Conservation (phyloP, 108 stramenopile species). For the Nitzschia inconspicua region DNA sequence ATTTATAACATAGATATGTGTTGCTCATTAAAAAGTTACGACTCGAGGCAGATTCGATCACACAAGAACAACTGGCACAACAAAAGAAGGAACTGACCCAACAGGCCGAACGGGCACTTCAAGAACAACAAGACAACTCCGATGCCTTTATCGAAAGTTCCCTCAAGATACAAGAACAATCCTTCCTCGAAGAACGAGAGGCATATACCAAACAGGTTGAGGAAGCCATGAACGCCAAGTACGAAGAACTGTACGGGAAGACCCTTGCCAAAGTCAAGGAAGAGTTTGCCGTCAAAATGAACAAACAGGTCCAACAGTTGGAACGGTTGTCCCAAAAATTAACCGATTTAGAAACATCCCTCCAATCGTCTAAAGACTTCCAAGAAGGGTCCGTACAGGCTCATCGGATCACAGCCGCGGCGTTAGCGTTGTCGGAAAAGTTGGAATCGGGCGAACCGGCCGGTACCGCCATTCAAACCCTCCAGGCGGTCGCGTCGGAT, state of each 20-base stretch:
- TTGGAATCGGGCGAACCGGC: slow-evolving; percentile 58
- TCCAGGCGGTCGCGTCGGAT: slow-evolving; percentile 52
- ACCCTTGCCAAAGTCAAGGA: slow-evolving; percentile 40
- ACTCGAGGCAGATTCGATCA: slow-evolving; percentile 60
- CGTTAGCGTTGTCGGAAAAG: slow-evolving; percentile 67
- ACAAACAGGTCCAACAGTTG: slow-evolving; percentile 43
- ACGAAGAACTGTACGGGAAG: slow-evolving; percentile 45
- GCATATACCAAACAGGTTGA: slow-evolving; percentile 44
- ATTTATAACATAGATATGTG: slow-evolving; percentile 35
- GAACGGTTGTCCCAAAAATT: slow-evolving; percentile 52
- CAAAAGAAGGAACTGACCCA: slow-evolving; percentile 51
- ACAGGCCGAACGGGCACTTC: slow-evolving; percentile 44
- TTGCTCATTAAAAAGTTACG: slow-evolving; percentile 68
- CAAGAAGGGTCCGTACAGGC: slow-evolving; percentile 62
- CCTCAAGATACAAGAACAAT: slow-evolving; percentile 40
- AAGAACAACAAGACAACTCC: slow-evolving; percentile 67
- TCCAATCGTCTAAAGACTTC: slow-evolving; percentile 46
- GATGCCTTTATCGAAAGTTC: slow-evolving; percentile 54
- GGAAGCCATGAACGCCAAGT: slow-evolving; percentile 40
- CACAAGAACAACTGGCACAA: slow-evolving; percentile 51
- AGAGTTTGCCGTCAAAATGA: slow-evolving; percentile 44
- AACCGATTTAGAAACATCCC: slow-evolving; percentile 44
- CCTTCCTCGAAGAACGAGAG: slow-evolving; percentile 32
- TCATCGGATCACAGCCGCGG: slow-evolving; percentile 73
- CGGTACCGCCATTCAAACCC: slow-evolving; percentile 56